phyloP scores from a whole-genome alignment of 2,329 filamentous ascomycete species.

The Volutella citrinella region DNA sequence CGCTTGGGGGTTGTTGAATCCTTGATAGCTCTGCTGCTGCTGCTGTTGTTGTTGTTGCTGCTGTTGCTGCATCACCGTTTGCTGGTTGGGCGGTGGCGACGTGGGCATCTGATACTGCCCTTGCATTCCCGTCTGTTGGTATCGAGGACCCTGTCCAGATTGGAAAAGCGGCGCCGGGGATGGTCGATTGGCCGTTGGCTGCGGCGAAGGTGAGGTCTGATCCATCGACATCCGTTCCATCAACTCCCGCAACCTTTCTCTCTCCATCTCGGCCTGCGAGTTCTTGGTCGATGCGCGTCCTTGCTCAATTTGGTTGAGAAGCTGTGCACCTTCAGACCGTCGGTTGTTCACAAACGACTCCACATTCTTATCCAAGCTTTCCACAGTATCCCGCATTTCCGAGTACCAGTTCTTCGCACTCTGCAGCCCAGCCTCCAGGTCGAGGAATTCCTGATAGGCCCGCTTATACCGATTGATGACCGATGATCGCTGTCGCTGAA shows the following conservation, averaged over 20 bases:
- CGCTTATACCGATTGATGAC: conserved; percentile 88
- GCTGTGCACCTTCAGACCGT: conserved; percentile 82
- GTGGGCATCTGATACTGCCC: conserved; percentile 57
- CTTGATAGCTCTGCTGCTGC: conserved; percentile 43
- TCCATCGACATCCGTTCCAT: conserved; percentile 97
- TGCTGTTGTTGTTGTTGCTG: no score
- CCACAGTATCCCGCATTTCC: conserved; percentile 93
- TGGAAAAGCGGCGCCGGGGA: conserved; percentile 49
- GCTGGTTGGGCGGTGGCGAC: conserved; percentile 44
- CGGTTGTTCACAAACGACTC: conserved; percentile 96
- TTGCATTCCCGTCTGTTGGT: conserved; percentile 51
- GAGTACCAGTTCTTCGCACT: conserved; percentile 91
- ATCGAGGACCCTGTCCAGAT: conserved; percentile 43
- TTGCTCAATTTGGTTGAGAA: conserved; percentile 84
- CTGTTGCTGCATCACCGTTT: conserved; percentile 35
- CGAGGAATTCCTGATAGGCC: conserved; percentile 88
- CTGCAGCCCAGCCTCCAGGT: conserved; percentile 79
- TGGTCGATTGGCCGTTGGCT: conserved; percentile 20
- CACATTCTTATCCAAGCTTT: conserved; percentile 91
- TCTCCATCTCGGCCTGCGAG: conserved; percentile 73
- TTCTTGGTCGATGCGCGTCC: conserved; percentile 61
- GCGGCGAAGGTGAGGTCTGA: conserved; percentile 38
- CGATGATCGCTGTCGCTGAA: conserved; percentile 76
- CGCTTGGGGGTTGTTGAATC: conserved; percentile 30
- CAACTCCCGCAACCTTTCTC: conserved; percentile 79